Evolutionary conservation across 1,284 basidiomycete genomes (phyloP).

Genomic region (Moesziomyces parantarcticus): DNA sequence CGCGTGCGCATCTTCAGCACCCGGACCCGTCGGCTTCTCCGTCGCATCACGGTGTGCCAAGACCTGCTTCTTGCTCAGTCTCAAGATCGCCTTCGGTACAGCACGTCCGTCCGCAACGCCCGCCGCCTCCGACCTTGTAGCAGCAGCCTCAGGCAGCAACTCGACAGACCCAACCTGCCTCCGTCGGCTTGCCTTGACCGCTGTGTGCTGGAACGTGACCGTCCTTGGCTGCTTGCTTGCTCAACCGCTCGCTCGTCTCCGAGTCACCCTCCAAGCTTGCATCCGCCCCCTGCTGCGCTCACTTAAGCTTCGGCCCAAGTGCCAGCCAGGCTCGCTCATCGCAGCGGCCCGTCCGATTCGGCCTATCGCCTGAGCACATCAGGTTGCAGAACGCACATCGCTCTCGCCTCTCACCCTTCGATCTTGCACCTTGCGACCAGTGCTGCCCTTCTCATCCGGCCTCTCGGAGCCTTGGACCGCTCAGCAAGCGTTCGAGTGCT

Average conservation of each 20-base stretch:
- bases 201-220: not conserved
- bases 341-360: not conserved
- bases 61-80: slow-evolving; percentile 20
- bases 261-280: not conserved
- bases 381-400: too few species aligned
- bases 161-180: not conserved
- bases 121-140: not conserved
- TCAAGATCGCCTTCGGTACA: slow-evolving; percentile 16
- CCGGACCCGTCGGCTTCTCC: not conserved
- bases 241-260: not conserved
- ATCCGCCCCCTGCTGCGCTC: not conserved
- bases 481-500: not conserved
- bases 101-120: not conserved
- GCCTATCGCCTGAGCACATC: not conserved
- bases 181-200: not conserved
- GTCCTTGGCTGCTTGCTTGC: not conserved
- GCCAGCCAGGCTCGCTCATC: not conserved
- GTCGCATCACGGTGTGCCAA: slow-evolving; percentile 2
- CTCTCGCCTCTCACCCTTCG: too few species aligned
- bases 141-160: too few species aligned
- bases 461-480: not conserved
- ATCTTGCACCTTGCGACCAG: not conserved
- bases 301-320: not conserved
- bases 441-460: not conserved
- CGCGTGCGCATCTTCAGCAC: not conserved